Evolutionary conservation across 352 stramenopile genomes (phyloP).

Genomic region (Phytophthora sojae): DNA sequence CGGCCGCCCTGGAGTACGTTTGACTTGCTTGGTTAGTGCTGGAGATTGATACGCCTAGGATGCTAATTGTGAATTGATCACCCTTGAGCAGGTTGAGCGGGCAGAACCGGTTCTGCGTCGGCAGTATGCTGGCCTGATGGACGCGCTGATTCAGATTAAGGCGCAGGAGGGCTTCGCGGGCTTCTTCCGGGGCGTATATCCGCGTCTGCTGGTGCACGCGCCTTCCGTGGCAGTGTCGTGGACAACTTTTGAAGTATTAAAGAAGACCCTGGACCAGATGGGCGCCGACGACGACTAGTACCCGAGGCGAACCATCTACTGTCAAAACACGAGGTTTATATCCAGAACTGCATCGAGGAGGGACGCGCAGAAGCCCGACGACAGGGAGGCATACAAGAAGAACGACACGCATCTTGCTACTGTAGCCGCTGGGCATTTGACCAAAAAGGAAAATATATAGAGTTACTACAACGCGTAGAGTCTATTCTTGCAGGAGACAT

Average conservation of each 20-base stretch:
- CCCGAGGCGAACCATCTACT: slow-evolving; percentile 29
- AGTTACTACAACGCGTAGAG: slow-evolving; percentile 32
- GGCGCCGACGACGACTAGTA: slow-evolving; percentile 37
- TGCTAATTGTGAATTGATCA: neutral
- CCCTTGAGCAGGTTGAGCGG: slow-evolving; percentile 23
- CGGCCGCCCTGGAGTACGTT: slow-evolving; percentile 48
- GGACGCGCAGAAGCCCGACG: slow-evolving; percentile 13
- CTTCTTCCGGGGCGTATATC: slow-evolving; percentile 96
- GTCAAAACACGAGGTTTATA: slow-evolving; percentile 24
- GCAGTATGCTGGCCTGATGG: slow-evolving; percentile 78
- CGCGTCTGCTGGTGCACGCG: slow-evolving; percentile 95
- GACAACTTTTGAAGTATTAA: slow-evolving; percentile 99
- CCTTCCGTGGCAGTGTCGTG: slow-evolving; percentile 98
- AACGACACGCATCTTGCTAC: slow-evolving; percentile 15
- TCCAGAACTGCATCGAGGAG: slow-evolving; percentile 30
- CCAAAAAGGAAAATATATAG: slow-evolving; percentile 52
- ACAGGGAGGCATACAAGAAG: slow-evolving; percentile 9
- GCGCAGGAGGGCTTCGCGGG: slow-evolving; percentile 93
- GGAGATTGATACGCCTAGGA: too few relatives aligned
- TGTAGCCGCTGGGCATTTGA: slow-evolving; percentile 29
- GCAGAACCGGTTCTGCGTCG: slow-evolving; percentile 63
- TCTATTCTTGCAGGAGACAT: slow-evolving; percentile 39
- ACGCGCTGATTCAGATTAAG: slow-evolving; percentile 89
- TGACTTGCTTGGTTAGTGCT: neutral
- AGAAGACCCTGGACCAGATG: slow-evolving; percentile 82